Evolutionary conservation across 192 early-diverging fungal species (phyloP).

Genomic region (Backusella australiensis): DNA sequence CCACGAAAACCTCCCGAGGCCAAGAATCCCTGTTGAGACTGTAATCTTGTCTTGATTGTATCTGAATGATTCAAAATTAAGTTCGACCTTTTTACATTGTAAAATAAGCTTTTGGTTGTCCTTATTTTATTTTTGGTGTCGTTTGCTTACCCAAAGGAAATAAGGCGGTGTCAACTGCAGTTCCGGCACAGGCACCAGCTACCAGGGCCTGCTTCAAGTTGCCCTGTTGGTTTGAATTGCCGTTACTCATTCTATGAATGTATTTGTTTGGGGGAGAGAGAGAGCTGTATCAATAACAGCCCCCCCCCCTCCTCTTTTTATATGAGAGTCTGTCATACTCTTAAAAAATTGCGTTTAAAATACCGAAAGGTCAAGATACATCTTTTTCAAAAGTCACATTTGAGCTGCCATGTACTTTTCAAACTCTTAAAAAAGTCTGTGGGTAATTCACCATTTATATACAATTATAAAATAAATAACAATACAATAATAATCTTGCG

Average conservation of each 20-base stretch:
- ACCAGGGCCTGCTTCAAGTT: constrained; percentile 52
- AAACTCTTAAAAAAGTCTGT: neutral
- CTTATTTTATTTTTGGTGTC: neutral
- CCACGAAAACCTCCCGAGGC: constrained; percentile 86
- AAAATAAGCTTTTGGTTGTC: neutral
- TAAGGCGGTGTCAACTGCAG: constrained; percentile 88
- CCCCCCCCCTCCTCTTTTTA: neutral
- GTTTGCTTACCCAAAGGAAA: constrained; percentile 68
- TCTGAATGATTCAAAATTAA: constrained; percentile 41
- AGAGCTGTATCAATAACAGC: neutral
- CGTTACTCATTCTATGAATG: constrained; percentile 6
- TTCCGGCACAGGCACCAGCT: constrained; percentile 89
- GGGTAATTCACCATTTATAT: neutral
- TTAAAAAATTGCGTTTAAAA: neutral
- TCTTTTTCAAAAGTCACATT: neutral
- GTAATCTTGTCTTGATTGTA: constrained; percentile 95
- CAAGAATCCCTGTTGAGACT: constrained; percentile 80
- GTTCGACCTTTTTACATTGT: neutral
- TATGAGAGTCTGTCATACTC: neutral
- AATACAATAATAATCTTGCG: no score
- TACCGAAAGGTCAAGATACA: neutral
- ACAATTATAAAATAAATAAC: no score
- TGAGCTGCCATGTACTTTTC: neutral
- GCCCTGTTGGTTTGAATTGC: constrained; percentile 18
- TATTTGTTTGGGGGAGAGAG: neutral